These are phyloP conservation scores for Candida maris DNA, from an alignment of 805 yeast genomes.

Conservation along the genomic window DNA sequence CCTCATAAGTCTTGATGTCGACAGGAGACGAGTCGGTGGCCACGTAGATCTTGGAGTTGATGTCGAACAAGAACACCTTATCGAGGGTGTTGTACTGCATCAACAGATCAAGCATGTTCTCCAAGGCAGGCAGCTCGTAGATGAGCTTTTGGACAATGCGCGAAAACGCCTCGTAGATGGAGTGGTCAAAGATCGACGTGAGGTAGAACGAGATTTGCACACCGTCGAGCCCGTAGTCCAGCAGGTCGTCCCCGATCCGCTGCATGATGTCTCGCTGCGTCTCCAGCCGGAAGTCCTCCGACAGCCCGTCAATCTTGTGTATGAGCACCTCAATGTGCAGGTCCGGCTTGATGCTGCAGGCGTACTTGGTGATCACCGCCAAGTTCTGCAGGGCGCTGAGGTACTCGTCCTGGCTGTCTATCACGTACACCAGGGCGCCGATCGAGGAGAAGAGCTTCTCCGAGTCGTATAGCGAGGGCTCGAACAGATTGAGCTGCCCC, in stretches of 20 bases:
- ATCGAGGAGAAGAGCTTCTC: slow-evolving; percentile 73
- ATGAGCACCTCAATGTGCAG: slow-evolving; percentile 89
- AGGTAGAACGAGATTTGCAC: slow-evolving; percentile 87
- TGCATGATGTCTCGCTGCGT: slow-evolving; percentile 97
- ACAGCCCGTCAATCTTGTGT: slow-evolving; percentile 92
- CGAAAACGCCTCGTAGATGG: slow-evolving; percentile 92
- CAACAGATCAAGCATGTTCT: slow-evolving; percentile 81
- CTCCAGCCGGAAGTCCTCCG: slow-evolving; percentile 90
- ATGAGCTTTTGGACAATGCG: slow-evolving; percentile 89
- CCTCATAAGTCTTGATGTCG: slow-evolving; percentile 92
- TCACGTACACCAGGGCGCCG: slow-evolving; percentile 90
- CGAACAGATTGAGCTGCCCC: slow-evolving; percentile 87
- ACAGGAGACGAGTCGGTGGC: slow-evolving; percentile 97
- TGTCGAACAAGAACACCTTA: slow-evolving; percentile 88
- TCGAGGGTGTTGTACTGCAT: slow-evolving; percentile 89
- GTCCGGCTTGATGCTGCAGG: slow-evolving; percentile 76
- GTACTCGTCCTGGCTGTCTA: slow-evolving; percentile 95
- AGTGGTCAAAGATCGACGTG: slow-evolving; percentile 93
- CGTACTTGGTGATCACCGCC: slow-evolving; percentile 83
- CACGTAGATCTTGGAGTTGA: slow-evolving; percentile 87
- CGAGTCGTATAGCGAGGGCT: slow-evolving; percentile 71
- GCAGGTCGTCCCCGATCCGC: slow-evolving; percentile 86
- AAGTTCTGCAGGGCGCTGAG: slow-evolving; percentile 85
- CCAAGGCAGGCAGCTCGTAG: slow-evolving; percentile 83
- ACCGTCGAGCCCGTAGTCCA: slow-evolving; percentile 86